These are phyloP conservation scores for Datisca glomerata DNA, from an alignment of 306 rosid genomes.

Conservation along the genomic window DNA sequence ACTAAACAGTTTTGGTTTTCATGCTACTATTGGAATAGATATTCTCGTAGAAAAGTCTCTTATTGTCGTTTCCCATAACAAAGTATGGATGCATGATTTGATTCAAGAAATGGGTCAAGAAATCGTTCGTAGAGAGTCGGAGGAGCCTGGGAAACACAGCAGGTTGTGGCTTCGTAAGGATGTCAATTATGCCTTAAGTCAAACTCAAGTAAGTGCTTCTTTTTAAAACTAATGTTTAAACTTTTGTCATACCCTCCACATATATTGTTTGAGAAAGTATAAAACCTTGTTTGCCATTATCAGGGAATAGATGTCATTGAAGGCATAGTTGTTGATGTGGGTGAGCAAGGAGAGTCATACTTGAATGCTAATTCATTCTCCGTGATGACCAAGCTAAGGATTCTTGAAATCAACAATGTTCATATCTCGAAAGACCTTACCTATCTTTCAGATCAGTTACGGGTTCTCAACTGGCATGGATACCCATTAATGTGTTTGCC, in stretches of 20 bases:
- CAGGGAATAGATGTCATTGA: constrained; percentile 13
- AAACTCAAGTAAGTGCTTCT: neutral
- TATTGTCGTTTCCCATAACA: neutral
- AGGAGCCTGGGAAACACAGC: neutral
- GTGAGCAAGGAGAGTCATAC: neutral
- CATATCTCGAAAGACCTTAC: neutral
- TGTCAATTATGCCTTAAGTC: neutral
- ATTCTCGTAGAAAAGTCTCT: constrained; percentile 7
- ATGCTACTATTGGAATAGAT: neutral
- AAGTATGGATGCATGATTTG: constrained; percentile 20
- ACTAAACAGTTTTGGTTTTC: constrained; percentile 3
- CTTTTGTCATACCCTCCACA: no score
- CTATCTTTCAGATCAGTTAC: constrained; percentile 10
- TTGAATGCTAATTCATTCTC: constrained; percentile 8
- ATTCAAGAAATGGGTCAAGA: constrained; percentile 8
- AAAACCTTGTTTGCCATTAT: neutral
- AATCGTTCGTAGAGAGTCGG: constrained; percentile 1
- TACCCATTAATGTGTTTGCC: constrained; percentile 6
- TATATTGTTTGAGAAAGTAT: no score
- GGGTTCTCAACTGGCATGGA: constrained; percentile 1
- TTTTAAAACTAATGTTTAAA: no score
- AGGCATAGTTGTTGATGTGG: constrained; percentile 5
- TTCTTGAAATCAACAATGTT: constrained; percentile 10
- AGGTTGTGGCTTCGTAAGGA: constrained; percentile 13
- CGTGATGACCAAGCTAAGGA: constrained; percentile 9